Conservation (phyloP, 805 yeast genomes). For the Ogataea neopini region DNA sequence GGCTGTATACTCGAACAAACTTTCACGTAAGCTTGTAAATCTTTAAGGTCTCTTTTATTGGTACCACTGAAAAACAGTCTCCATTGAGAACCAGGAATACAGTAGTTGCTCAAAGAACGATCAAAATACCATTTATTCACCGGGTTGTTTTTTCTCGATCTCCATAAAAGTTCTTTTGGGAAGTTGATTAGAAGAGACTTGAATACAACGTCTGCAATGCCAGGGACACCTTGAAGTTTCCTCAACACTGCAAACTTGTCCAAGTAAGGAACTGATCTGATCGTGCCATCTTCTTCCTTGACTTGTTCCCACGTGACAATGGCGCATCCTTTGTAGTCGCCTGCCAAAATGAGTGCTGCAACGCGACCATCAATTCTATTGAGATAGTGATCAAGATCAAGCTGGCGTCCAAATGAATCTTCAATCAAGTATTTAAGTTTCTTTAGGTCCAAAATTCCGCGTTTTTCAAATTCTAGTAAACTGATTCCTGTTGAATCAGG, state of each 20-base stretch:
- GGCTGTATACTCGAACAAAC: conserved; percentile 62
- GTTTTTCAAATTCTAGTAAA: conserved; percentile 39
- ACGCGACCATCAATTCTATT: conserved; percentile 61
- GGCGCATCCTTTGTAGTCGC: conserved; percentile 95
- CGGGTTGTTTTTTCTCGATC: conserved; percentile 83
- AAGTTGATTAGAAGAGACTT: conserved; percentile 71
- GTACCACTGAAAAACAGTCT: conserved; percentile 45
- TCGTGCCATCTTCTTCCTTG: not conserved
- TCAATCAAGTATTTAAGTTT: conserved; percentile 66
- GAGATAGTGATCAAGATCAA: conserved; percentile 70
- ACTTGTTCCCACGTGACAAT: conserved; percentile 78
- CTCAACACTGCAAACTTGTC: conserved; percentile 93
- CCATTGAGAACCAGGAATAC: conserved; percentile 41
- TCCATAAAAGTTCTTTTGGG: conserved; percentile 80
- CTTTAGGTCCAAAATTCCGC: conserved; percentile 48
- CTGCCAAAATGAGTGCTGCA: conserved; percentile 81
- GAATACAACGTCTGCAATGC: conserved; percentile 91
- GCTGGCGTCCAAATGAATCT: conserved; percentile 70
- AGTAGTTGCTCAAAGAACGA: conserved; percentile 71
- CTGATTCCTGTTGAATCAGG: conserved; percentile 39
- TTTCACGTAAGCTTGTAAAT: conserved; percentile 48
- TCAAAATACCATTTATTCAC: conserved; percentile 98
- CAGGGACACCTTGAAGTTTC: conserved; percentile 84
- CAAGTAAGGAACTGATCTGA: conserved; percentile 62
- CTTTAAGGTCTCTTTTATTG: conserved; percentile 31